These are phyloP conservation scores for Colletotrichum brevisporum DNA, from an alignment of 2,329 filamentous ascomycete species.

Conservation along the genomic window DNA sequence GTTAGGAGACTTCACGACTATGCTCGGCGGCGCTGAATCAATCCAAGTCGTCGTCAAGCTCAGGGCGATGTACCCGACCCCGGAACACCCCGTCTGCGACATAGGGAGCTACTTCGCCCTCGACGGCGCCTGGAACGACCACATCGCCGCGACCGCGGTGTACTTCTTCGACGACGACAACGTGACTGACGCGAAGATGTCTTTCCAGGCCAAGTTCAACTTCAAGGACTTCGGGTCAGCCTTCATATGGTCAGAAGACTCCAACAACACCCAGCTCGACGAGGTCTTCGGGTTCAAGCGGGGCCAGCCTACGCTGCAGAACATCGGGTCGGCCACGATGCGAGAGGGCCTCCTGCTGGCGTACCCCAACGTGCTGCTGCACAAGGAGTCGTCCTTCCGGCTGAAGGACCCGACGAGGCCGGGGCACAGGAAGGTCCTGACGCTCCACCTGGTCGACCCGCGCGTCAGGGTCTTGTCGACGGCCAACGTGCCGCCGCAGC, in stretches of 20 bases:
- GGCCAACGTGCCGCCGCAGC: conserved; percentile 42
- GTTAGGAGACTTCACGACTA: not conserved
- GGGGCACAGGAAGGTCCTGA: conserved; percentile 40
- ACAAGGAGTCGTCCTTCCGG: conserved; percentile 30
- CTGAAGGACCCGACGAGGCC: conserved; percentile 34
- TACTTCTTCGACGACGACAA: conserved; percentile 49
- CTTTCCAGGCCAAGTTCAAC: conserved; percentile 10
- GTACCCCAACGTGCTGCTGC: conserved; percentile 41
- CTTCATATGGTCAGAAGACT: not conserved
- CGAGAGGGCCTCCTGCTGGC: conserved; percentile 30
- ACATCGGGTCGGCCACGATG: conserved; percentile 30
- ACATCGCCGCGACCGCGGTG: conserved; percentile 47
- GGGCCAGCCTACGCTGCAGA: conserved; percentile 6
- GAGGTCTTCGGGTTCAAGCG: conserved; percentile 16
- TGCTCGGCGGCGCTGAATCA: not conserved
- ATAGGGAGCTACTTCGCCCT: not conserved
- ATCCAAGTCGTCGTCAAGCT: conserved; percentile 19
- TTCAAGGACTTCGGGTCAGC: not conserved
- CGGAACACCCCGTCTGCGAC: not conserved
- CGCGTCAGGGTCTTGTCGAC: conserved; percentile 41
- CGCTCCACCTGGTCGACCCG: conserved; percentile 42
- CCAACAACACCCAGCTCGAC: not conserved
- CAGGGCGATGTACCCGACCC: not conserved
- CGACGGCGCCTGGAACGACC: conserved; percentile 42
- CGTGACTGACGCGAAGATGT: conserved; percentile 42